Evolutionary conservation across 2,329 filamentous ascomycete genomes (phyloP), one percentile per base, ranked within the genome.

Genomic region (Phyllosticta citriasiana): DNA sequence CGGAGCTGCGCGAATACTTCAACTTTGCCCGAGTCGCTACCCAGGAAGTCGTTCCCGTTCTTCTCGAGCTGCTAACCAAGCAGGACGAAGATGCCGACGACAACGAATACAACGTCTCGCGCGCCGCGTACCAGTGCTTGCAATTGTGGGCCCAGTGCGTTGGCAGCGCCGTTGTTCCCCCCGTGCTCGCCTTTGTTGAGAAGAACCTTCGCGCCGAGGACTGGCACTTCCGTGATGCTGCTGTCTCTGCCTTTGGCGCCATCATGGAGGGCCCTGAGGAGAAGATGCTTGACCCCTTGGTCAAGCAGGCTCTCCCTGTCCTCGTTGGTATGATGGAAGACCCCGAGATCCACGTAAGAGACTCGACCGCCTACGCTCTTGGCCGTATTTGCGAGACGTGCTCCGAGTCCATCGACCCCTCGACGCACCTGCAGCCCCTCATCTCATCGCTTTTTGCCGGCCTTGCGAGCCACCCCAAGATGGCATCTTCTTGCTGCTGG

Each of bases 261-360:
- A 97, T 99, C 69, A 97, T 99, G 92, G 94, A 99, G 72, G 94
- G 94, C 26, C 94, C 94, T 0, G 94, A 97, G 63, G 89, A 96
- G 75, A 90, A 89, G 78, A 85, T 93, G 57, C 80, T 99, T 58
- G 91, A 96, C 69, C 92, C 93, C 61, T 88, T 99, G 61, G 90
- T 99, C 70, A 96, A 96, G 80, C 93, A 97, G 74, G 94, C 92
- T 64, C 83, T 99, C 57, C 88, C 90, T 58, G 89, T 97, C 60
- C 82, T 99, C 57, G 94, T 99, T 71, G 85, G 83, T 67, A 97
- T 97, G 90, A 88, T 88, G 87, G 87, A 94, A 62, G 94, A 99
- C 72, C 83, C 82, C 66, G 89, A 89, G 47, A 81, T 97, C 57
- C 90, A 95, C 67, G 94, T 99, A 71, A 89, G 90, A 76, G 94